These are phyloP conservation scores for Citrus cavaleriei DNA, from an alignment of 345 rosid species.

Conservation along the genomic window DNA sequence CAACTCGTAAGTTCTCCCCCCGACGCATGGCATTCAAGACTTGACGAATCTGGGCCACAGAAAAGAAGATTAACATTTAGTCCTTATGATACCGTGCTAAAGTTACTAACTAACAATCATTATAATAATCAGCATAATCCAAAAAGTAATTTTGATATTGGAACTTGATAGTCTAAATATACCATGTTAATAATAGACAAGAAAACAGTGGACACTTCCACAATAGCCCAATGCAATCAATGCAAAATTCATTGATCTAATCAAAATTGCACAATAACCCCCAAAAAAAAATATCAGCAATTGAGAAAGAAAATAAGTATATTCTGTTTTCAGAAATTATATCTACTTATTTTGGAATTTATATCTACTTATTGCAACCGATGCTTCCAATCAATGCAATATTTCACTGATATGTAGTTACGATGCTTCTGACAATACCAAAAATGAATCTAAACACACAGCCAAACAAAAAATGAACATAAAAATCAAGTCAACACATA, in stretches of 20 bases:
- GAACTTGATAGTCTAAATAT: background rate
- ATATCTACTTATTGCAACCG: background rate
- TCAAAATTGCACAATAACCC: background rate
- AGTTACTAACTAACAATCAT: background rate
- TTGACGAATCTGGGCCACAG: slow-evolving; percentile 67
- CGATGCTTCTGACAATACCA: background rate
- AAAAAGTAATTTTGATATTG: background rate
- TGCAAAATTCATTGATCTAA: background rate
- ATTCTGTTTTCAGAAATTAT: background rate
- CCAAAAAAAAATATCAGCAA: background rate
- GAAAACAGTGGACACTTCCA: background rate
- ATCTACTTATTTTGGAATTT: background rate
- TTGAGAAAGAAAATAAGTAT: background rate
- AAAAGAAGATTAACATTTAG: slow-evolving; percentile 22
- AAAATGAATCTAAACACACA: background rate
- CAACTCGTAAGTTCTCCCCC: slow-evolving; percentile 65
- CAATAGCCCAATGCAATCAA: background rate
- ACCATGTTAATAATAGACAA: background rate
- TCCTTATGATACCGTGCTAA: background rate
- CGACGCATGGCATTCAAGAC: slow-evolving; percentile 77
- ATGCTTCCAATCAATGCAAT: background rate
- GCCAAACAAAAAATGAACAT: background rate
- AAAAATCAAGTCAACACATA: background rate
- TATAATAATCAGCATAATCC: background rate
- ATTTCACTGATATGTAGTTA: background rate